Conservation (phyloP, 2,329 filamentous ascomycete genomes). For the Neonectria ditissima region DNA sequence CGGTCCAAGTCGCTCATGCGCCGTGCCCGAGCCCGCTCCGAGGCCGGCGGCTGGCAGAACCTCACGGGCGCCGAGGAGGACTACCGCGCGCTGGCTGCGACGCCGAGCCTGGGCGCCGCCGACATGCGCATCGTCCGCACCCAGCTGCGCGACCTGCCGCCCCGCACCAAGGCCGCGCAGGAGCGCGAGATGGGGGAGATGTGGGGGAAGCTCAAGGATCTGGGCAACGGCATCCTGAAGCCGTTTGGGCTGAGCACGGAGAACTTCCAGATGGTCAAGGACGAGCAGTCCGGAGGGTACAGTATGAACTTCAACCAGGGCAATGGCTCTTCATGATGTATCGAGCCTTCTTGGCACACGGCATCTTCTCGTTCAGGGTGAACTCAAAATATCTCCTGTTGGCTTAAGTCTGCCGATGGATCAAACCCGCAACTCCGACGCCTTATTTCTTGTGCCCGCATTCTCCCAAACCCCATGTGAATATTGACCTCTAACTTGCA, state of each 20-base stretch:
- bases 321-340: slow-evolving; percentile 29
- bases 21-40: slow-evolving; percentile 77
- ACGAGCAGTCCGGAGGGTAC: slow-evolving; percentile 90
- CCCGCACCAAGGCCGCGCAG: slow-evolving; percentile 79
- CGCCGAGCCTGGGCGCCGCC: slow-evolving; percentile 66
- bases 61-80: slow-evolving; percentile 83
- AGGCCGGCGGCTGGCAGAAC: slow-evolving; percentile 82
- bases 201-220: slow-evolving; percentile 94
- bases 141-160: slow-evolving; percentile 75
- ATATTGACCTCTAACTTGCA: neutral
- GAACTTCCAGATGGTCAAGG: slow-evolving; percentile 94
- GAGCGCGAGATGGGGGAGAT: slow-evolving; percentile 93
- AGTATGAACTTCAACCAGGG: slow-evolving; percentile 82
- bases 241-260: slow-evolving; percentile 95
- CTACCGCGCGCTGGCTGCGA: slow-evolving; percentile 74
- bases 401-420: neutral
- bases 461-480: neutral
- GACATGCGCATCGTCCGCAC: slow-evolving; percentile 76
- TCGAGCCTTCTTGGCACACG: neutral
- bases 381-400: neutral
- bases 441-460: neutral
- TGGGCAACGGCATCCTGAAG: slow-evolving; percentile 92
- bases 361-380: neutral
- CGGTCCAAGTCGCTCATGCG: slow-evolving; percentile 86
- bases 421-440: neutral